A percentile compares a stretch with the other conserved stretches of the same genome.
These are phyloP conservation scores for Neocallimastix lanati DNA, from an alignment of 192 early-diverging fungal genomes.

Conservation along the genomic window DNA sequence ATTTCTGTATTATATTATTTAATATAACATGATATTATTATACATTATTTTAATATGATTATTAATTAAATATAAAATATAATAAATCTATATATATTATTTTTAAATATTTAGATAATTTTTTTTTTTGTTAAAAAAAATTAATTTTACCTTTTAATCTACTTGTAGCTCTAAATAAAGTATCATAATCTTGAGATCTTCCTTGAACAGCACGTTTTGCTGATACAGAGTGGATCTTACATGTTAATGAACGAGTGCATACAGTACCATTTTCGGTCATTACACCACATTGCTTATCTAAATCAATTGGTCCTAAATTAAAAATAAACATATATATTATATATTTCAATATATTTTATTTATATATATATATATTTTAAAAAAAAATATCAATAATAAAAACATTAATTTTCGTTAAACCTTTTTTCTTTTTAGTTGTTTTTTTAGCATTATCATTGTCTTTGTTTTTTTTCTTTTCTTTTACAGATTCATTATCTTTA, in stretches of 20 bases:
- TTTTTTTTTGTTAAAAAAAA: conserved; percentile 28
- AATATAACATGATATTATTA: too few relatives aligned
- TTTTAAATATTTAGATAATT: conserved; percentile 10
- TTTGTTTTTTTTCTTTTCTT: not conserved
- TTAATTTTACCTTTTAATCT: not conserved
- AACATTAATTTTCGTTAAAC: too few relatives aligned
- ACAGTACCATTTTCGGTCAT: conserved; percentile 27
- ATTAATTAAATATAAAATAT: too few relatives aligned
- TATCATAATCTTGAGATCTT: conserved; percentile 67
- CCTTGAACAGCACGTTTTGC: conserved; percentile 69
- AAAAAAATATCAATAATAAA: too few relatives aligned
- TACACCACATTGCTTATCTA: conserved; percentile 86
- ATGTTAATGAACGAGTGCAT: conserved; percentile 79
- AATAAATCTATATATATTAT: too few relatives aligned
- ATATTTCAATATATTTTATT: too few relatives aligned
- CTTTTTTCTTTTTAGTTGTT: not conserved
- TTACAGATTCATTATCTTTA: not conserved
- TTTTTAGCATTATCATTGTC: not conserved
- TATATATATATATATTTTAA: too few relatives aligned
- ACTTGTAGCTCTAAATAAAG: not conserved
- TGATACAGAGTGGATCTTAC: conserved; percentile 85
- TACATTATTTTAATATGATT: too few relatives aligned
- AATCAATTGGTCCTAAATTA: conserved; percentile 45
- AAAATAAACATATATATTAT: too few relatives aligned
- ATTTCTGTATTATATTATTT: conserved; percentile 14